Base-by-base conservation (phyloP, 2,329 filamentous ascomycete species). In the Epichloe sp. region DNA sequence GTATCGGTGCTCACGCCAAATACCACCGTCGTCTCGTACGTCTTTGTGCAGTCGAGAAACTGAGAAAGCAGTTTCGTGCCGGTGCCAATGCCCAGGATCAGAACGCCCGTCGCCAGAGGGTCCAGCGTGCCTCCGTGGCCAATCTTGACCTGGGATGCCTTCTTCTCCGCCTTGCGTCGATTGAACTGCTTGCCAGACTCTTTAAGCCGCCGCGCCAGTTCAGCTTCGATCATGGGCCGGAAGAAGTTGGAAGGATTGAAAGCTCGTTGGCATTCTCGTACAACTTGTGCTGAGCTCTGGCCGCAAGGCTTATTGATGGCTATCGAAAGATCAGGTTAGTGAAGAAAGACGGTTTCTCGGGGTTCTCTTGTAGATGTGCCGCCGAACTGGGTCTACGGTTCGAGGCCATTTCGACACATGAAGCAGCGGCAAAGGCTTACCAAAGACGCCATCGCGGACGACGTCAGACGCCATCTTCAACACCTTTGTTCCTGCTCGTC, bases 121-220 rank as follows among this genome's bases (percentile, higher is more conserved):
- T 98, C 93, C 17, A 98, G 78, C 2, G 93, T 98, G 43, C 93
- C 93, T 54, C 93, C 93, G 70, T 98, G 93, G 36, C 93, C 93
- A 62, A 97, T 86, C 73, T 97, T 98, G 59, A 97, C 84, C 55
- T 87, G 80, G 5, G 83, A 65, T 1, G 77, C 72, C 58, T 76
- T 76, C 65, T 80, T 78, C 55, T 76, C 74, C 45, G 69, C 70
- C 56, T 71, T 71, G 54, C 81, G 77, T 54, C 83, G 78, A 58
- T 76, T 74, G 58, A 76, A 76, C 63, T 85, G 79, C 52, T 73
- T 71, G 52, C 76, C 72, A 53, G 70, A 71, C 64, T 87, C 83
- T 57, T 72, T 68, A 15, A 73, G 66, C 52, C 79, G 78, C 46
- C 71, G 73, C 1, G 68, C 68, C 51, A 73, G 73, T 58, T 90